Evolutionary conservation across 305 asterid genomes (phyloP).

Genomic region (Fraxinus ornus): DNA sequence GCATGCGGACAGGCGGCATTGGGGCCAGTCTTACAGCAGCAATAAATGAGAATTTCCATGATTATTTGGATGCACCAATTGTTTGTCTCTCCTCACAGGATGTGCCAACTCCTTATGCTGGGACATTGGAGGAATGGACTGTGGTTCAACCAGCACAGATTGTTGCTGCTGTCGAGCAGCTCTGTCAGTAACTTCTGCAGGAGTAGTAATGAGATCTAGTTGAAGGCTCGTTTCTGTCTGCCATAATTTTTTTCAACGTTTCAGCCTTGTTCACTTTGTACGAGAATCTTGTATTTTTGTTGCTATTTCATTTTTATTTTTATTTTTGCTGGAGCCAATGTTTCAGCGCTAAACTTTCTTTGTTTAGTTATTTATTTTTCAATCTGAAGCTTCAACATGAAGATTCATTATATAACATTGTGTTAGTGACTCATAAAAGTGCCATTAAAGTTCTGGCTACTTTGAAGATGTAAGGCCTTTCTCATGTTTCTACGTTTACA

Average conservation of each 20-base stretch:
- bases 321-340: slow-evolving; percentile 1
- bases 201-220: slow-evolving; percentile 17
- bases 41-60: slow-evolving; percentile 68
- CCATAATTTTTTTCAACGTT: slow-evolving; percentile 14
- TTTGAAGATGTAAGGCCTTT: background rate
- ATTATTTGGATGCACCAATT: slow-evolving; percentile 70
- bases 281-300: background rate
- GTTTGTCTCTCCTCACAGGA: slow-evolving; percentile 81
- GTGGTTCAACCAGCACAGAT: slow-evolving; percentile 79
- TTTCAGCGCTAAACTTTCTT: background rate
- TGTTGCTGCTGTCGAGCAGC: slow-evolving; percentile 68
- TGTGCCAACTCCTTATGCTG: slow-evolving; percentile 81
- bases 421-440: background rate
- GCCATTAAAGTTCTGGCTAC: background rate
- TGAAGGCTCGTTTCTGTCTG: slow-evolving; percentile 11
- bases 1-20: slow-evolving; percentile 94
- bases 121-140: slow-evolving; percentile 66
- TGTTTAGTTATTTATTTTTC: background rate
- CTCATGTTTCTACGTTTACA: background rate
- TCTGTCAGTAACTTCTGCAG: slow-evolving; percentile 39
- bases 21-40: slow-evolving; percentile 88
- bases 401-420: background rate
- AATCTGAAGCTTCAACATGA: background rate
- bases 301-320: background rate
- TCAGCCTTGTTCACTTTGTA: slow-evolving; percentile 10